Conservation (phyloP, 176 grass and related monocot genomes). For the Dactylis glomerata region DNA sequence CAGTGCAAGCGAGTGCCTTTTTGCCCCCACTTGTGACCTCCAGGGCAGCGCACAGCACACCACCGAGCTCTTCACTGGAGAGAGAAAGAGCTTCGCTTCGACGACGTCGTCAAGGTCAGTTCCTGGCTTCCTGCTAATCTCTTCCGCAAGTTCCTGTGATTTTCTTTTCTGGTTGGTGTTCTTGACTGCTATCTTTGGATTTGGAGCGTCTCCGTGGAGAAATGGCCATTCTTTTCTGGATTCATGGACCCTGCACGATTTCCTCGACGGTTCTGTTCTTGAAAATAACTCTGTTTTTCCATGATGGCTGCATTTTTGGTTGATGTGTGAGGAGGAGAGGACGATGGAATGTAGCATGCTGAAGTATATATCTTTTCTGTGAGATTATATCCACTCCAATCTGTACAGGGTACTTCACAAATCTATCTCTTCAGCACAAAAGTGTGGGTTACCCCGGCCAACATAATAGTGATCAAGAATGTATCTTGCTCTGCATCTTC, state of each 20-base stretch:
- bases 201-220: neutral
- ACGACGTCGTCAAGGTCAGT: constrained; percentile 26
- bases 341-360: neutral
- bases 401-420: neutral
- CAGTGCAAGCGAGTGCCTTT: neutral
- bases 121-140: neutral
- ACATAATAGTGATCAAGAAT: neutral
- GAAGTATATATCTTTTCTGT: neutral
- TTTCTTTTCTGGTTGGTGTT: neutral
- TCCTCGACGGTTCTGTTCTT: neutral
- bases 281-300: neutral
- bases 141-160: neutral
- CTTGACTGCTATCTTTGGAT: neutral
- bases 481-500: neutral
- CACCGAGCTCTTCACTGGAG: neutral
- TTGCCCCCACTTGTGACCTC: neutral
- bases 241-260: neutral
- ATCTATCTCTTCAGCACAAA: neutral
- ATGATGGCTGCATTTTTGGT: neutral
- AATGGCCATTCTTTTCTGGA: neutral
- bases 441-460: neutral
- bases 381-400: neutral
- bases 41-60: neutral
- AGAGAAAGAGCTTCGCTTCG: neutral
- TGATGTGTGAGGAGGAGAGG: neutral